phyloP scores from a whole-genome alignment of 1,284 basidiomycete genomes.

The Leccinum solheimii region DNA sequence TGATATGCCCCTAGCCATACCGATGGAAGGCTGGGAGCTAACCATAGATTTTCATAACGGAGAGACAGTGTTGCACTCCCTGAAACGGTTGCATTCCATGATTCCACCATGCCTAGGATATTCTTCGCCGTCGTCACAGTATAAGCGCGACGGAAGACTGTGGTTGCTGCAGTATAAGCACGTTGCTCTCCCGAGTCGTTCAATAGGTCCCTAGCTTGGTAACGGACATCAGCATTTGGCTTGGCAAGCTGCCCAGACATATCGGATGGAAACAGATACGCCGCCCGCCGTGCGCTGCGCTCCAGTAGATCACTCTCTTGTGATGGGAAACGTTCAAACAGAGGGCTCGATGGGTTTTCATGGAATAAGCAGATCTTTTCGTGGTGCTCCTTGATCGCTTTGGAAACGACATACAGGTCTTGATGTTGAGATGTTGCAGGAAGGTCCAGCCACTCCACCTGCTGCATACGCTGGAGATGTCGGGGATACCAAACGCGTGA shows the following conservation, averaged over 20 bases:
- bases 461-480: too few relatives aligned
- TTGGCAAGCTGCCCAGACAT: not conserved
- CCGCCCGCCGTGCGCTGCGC: too few relatives aligned
- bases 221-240: constrained; percentile 12
- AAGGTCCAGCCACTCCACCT: too few relatives aligned
- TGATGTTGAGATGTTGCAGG: too few relatives aligned
- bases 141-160: constrained; percentile 4
- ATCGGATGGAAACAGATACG: too few relatives aligned
- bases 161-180: constrained; percentile 9
- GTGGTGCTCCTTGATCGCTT: too few relatives aligned
- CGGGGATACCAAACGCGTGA: too few relatives aligned
- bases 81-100: constrained; percentile 4
- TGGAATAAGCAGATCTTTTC: too few relatives aligned
- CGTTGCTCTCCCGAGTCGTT: constrained; percentile 12
- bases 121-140: not conserved
- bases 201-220: constrained; percentile 21
- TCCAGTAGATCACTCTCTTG: too few relatives aligned
- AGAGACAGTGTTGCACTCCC: constrained; percentile 2
- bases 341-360: too few relatives aligned
- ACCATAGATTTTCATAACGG: not conserved
- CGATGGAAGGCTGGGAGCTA: not conserved
- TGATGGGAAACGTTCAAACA: too few relatives aligned
- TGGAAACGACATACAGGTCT: too few relatives aligned
- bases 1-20: not conserved
- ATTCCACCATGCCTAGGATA: constrained; percentile 1